Conservation (phyloP, 2,329 filamentous ascomycete species). For the Teratosphaeria epicoccoides region DNA sequence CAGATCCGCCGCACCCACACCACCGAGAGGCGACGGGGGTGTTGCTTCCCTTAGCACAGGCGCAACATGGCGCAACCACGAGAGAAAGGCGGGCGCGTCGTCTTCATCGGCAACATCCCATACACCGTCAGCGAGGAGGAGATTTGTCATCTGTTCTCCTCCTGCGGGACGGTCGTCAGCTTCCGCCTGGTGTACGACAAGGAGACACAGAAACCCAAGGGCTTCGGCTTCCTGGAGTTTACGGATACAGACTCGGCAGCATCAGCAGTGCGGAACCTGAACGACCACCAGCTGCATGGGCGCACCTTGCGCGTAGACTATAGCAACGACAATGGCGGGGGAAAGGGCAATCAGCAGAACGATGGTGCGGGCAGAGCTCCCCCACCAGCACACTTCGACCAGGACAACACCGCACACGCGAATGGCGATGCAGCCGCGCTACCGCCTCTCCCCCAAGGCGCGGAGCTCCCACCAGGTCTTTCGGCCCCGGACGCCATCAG, state of each 20-base stretch:
- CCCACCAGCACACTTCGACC: constrained; percentile 36
- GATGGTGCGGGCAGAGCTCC: constrained; percentile 20
- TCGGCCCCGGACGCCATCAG: constrained; percentile 86
- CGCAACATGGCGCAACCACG: constrained; percentile 21
- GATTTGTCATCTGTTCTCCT: constrained; percentile 86
- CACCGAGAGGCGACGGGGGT: no score
- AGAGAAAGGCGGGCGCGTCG: constrained; percentile 65
- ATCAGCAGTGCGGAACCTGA: constrained; percentile 87
- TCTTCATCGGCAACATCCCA: constrained; percentile 80
- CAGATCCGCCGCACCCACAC: not conserved
- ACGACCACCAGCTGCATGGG: constrained; percentile 91
- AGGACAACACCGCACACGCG: constrained; percentile 15
- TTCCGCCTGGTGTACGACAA: constrained; percentile 93
- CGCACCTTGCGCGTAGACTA: constrained; percentile 92
- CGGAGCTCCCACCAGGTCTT: constrained; percentile 71
- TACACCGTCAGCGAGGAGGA: constrained; percentile 92
- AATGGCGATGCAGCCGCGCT: constrained; percentile 44
- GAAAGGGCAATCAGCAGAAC: constrained; percentile 24
- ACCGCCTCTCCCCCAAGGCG: constrained; percentile 72
- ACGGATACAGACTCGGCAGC: constrained; percentile 85
- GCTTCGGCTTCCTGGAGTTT: constrained; percentile 94
- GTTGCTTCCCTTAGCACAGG: not conserved
- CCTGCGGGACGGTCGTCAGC: constrained; percentile 78
- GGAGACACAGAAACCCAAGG: constrained; percentile 87
- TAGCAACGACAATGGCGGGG: constrained; percentile 79